Conservation (phyloP, 176 grass and related monocot genomes). For the Paspalum notatum region DNA sequence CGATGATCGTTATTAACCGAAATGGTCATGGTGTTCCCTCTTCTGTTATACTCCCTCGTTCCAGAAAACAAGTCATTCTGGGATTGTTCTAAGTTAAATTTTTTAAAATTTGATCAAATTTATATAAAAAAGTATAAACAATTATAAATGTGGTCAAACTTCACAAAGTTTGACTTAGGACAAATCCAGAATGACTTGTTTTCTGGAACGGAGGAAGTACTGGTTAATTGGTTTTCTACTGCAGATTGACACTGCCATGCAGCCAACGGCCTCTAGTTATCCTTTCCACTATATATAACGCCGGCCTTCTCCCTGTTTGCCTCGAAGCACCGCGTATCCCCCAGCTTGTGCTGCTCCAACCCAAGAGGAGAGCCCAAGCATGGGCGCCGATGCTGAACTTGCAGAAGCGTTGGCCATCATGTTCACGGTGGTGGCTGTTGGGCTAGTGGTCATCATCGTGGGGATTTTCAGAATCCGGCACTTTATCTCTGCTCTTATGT, state of each 20-base stretch:
- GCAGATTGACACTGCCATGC: not conserved
- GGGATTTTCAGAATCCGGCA: not conserved
- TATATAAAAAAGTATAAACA: too few relatives aligned
- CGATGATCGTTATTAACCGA: not conserved
- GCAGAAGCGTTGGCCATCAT: not conserved
- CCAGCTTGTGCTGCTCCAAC: not conserved
- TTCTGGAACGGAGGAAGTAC: too few relatives aligned
- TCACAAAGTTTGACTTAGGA: too few relatives aligned
- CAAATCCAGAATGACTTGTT: too few relatives aligned
- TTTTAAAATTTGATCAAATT: too few relatives aligned
- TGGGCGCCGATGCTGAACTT: not conserved
- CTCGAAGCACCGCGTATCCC: not conserved
- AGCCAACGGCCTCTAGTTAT: not conserved
- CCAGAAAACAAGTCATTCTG: too few relatives aligned
- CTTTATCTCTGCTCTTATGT: not conserved
- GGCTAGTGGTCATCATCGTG: constrained; percentile 1
- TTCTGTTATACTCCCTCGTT: not conserved
- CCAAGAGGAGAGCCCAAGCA: not conserved
- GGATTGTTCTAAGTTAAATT: too few relatives aligned
- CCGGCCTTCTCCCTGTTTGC: not conserved
- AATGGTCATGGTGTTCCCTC: not conserved
- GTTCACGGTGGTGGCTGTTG: not conserved
- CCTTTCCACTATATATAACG: not conserved
- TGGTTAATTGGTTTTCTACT: too few relatives aligned
- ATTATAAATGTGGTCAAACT: too few relatives aligned